phyloP scores from a whole-genome alignment of 495 filamentous ascomycete genomes.

The Aspergillus sclerotiicarbonarius region DNA sequence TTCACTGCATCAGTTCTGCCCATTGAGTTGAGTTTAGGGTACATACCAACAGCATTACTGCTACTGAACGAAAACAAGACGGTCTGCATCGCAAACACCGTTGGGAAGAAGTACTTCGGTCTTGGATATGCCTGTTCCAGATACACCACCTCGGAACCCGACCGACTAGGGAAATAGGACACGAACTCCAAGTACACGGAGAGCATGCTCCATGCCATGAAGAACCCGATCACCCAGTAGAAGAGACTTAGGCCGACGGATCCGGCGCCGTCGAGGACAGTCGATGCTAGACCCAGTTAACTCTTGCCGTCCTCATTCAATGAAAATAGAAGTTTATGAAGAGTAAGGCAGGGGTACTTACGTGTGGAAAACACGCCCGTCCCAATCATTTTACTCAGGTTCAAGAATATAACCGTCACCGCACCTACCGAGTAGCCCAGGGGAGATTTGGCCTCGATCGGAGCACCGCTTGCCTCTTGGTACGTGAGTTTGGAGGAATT shows the following conservation, averaged over 20 bases:
- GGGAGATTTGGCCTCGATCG: slow-evolving; percentile 57
- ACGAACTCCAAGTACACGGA: slow-evolving; percentile 60
- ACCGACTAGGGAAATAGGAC: slow-evolving; percentile 62
- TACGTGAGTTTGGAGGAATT: slow-evolving; percentile 57
- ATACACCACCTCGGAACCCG: slow-evolving; percentile 63
- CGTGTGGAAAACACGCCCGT: slow-evolving; percentile 66
- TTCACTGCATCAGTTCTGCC: neutral
- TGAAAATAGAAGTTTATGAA: neutral
- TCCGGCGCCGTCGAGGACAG: slow-evolving; percentile 54
- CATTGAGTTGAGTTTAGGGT: neutral
- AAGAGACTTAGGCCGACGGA: slow-evolving; percentile 59
- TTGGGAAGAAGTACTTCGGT: slow-evolving; percentile 60
- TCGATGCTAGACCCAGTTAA: slow-evolving; percentile 40
- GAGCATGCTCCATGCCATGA: slow-evolving; percentile 49
- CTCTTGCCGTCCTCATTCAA: neutral
- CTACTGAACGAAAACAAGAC: slow-evolving; percentile 61
- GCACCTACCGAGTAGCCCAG: slow-evolving; percentile 59
- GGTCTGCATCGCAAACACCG: slow-evolving; percentile 57
- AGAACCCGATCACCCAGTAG: slow-evolving; percentile 60
- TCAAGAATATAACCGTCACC: slow-evolving; percentile 58
- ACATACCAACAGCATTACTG: slow-evolving; percentile 56
- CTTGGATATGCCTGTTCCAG: slow-evolving; percentile 64
- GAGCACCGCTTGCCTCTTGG: slow-evolving; percentile 62
- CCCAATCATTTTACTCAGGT: slow-evolving; percentile 65
- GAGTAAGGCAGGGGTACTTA: slow-evolving; percentile 26